These are phyloP conservation scores for Boletellus ananas DNA, from an alignment of 768 basidiomycete genomes.

Conservation along the genomic window DNA sequence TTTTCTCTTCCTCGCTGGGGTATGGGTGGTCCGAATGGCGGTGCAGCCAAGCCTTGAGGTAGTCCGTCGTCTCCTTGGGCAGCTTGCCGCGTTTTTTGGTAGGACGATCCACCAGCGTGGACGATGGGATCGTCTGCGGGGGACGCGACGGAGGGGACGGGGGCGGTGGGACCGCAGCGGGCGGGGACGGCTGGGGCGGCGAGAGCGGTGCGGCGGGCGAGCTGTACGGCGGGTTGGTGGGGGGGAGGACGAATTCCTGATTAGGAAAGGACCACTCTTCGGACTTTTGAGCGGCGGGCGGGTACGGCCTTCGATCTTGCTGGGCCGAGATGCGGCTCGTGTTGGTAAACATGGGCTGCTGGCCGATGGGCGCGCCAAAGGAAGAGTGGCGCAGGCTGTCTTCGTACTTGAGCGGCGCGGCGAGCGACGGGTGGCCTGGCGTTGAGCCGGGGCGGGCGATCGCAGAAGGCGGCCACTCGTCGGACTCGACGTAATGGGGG, in stretches of 20 bases:
- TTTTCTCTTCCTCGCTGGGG: slow-evolving; percentile 88
- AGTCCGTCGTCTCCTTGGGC: slow-evolving; percentile 88
- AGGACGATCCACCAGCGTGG: slow-evolving; percentile 69
- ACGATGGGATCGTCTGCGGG: slow-evolving; percentile 47
- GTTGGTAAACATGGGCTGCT: slow-evolving; percentile 61
- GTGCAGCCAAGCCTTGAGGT: slow-evolving; percentile 84
- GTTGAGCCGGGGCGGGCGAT: slow-evolving; percentile 70
- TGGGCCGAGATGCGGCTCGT: slow-evolving; percentile 71
- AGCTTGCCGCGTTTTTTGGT: slow-evolving; percentile 83
- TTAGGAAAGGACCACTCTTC: slow-evolving; percentile 69
- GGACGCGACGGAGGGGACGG: slow-evolving; percentile 47
- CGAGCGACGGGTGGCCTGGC: slow-evolving; percentile 50
- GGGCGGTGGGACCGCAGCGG: slow-evolving; percentile 36
- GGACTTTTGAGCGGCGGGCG: slow-evolving; percentile 49
- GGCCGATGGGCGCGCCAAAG: slow-evolving; percentile 55
- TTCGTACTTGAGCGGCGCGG: slow-evolving; percentile 62
- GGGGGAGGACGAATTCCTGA: slow-evolving; percentile 50
- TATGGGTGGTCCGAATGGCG: slow-evolving; percentile 88
- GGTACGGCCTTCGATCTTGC: slow-evolving; percentile 56
- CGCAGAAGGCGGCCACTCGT: slow-evolving; percentile 56
- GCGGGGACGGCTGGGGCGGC: slow-evolving; percentile 36
- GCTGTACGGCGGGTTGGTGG: slow-evolving; percentile 23
- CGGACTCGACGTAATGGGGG: slow-evolving; percentile 41
- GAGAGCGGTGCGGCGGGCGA: slow-evolving; percentile 37
- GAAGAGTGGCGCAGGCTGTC: slow-evolving; percentile 67